Conservation (phyloP, 2,329 filamentous ascomycete species). For the Calonectria pteridis region DNA sequence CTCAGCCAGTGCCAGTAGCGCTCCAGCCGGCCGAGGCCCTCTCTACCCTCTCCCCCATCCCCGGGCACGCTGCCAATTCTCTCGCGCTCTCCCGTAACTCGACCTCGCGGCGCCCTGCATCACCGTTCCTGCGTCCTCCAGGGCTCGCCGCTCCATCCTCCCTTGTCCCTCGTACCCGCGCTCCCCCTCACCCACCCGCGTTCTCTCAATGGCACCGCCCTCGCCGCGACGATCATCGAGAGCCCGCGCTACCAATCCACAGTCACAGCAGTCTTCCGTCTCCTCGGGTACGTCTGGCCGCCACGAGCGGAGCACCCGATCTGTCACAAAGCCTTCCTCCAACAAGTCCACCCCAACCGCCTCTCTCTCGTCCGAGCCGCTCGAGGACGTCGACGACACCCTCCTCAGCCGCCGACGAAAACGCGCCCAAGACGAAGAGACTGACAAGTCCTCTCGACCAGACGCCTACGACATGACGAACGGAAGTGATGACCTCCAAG, state of each 20-base stretch:
- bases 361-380: conserved; percentile 77
- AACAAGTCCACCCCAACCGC: conserved; percentile 81
- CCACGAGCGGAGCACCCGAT: conserved; percentile 79
- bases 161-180: conserved; percentile 30
- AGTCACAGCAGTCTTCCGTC: conserved; percentile 82
- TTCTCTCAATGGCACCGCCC: conserved; percentile 68
- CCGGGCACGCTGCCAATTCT: conserved; percentile 37
- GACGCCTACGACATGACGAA: conserved; percentile 67
- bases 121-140: conserved; percentile 12
- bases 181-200: conserved; percentile 44
- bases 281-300: conserved; percentile 84
- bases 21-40: conserved; percentile 35
- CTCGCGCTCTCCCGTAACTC: conserved; percentile 22
- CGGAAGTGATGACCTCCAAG: conserved; percentile 77
- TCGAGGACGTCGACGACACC: conserved; percentile 76
- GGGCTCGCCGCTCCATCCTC: conserved; percentile 25
- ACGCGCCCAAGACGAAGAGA: conserved; percentile 76
- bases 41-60: conserved; percentile 27
- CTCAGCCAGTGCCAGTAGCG: conserved; percentile 39
- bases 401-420: conserved; percentile 84
- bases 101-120: conserved; percentile 15
- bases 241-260: conserved; percentile 83
- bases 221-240: conserved; percentile 91
- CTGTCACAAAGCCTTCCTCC: conserved; percentile 78
- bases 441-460: conserved; percentile 57